Evolutionary conservation across 2,329 filamentous ascomycete species (phyloP).

Genomic region (Aspergillus pseudotamarii): DNA sequence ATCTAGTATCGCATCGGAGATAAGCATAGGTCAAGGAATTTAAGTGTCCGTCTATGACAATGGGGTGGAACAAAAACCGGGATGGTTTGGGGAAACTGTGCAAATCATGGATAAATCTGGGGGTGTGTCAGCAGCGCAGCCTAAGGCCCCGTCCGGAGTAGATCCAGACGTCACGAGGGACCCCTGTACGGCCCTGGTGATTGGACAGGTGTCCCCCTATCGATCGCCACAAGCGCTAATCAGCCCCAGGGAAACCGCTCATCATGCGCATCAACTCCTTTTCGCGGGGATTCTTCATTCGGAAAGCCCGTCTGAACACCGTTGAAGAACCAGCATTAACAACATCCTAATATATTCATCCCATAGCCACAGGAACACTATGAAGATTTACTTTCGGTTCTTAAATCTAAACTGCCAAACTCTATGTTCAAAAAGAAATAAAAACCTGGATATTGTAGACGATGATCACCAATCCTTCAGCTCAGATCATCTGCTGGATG

Average conservation of each 20-base stretch:
- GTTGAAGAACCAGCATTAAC: not conserved
- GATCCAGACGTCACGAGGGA: constrained; percentile 9
- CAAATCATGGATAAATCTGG: not conserved
- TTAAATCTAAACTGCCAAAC: not conserved
- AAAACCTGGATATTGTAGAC: not conserved
- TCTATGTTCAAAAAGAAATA: not conserved
- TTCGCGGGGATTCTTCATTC: not conserved
- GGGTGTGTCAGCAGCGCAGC: constrained; percentile 4
- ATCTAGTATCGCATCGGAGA: not conserved
- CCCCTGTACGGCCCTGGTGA: not conserved
- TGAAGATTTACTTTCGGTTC: not conserved
- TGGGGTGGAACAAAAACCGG: not conserved
- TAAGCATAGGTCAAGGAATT: not conserved
- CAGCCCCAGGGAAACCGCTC: not conserved
- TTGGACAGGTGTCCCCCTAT: not conserved
- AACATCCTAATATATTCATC: not conserved
- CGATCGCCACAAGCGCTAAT: not conserved
- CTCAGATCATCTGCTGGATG: not conserved
- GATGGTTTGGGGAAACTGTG: not conserved
- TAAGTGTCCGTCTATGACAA: not conserved
- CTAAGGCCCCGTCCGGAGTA: constrained; percentile 1
- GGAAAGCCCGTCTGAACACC: not conserved
- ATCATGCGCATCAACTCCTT: not conserved
- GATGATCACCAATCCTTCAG: not conserved
- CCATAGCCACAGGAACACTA: not conserved